Conservation (phyloP, 805 yeast species). For the Lipomyces mesembrius region DNA sequence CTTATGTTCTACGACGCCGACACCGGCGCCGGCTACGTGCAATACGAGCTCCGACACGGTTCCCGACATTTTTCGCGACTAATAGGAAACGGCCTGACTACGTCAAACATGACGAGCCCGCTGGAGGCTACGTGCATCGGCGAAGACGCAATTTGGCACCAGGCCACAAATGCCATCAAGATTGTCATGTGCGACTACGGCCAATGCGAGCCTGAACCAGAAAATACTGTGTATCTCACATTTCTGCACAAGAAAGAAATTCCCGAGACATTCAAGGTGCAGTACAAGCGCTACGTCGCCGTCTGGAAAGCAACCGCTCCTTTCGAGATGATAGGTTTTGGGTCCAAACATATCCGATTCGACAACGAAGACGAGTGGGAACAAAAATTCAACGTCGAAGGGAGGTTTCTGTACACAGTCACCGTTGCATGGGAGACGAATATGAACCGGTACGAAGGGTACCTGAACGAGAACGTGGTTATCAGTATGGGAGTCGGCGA, state of each 20-base stretch:
- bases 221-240: conserved; percentile 32
- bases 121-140: conserved; percentile 26
- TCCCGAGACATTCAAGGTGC: conserved; percentile 26
- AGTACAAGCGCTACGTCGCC: conserved; percentile 30
- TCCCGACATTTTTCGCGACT: conserved; percentile 32
- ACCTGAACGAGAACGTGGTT: conserved; percentile 31
- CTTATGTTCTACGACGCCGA: conserved; percentile 29
- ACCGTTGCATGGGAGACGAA: conserved; percentile 34
- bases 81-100: conserved; percentile 35
- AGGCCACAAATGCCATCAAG: conserved; percentile 36
- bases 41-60: conserved; percentile 30
- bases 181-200: conserved; percentile 36
- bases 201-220: conserved; percentile 31
- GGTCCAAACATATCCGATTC: conserved; percentile 22
- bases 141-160: conserved; percentile 35
- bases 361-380: conserved; percentile 37
- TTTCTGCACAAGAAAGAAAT: conserved; percentile 30
- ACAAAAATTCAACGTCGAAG: conserved; percentile 33
- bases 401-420: conserved; percentile 35
- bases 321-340: conserved; percentile 30
- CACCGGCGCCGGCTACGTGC: conserved; percentile 26
- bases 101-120: conserved; percentile 33
- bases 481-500: conserved; percentile 35
- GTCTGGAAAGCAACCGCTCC: conserved; percentile 32
- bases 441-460: conserved; percentile 34